phyloP scores from a whole-genome alignment of 257 asterid genomes.

The Plantago ovata region DNA sequence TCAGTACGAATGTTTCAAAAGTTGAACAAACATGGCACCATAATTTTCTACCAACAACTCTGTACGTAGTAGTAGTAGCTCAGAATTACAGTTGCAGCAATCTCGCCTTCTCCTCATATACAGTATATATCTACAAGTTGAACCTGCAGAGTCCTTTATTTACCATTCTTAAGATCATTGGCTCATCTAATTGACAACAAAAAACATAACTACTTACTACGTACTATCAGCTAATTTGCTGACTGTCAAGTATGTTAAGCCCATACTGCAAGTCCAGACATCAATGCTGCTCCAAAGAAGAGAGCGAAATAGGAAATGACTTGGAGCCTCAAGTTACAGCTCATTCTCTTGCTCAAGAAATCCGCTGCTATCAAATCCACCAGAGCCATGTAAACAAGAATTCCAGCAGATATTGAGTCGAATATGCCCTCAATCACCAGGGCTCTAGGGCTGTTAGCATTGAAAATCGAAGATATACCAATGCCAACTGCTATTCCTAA shows the following conservation, averaged over 20 bases:
- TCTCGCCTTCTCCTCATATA: no score
- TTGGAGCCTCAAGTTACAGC: slow-evolving; percentile 83
- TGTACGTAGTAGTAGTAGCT: no score
- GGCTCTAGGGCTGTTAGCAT: slow-evolving; percentile 75
- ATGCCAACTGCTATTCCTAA: slow-evolving; percentile 70
- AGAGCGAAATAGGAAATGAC: slow-evolving; percentile 62
- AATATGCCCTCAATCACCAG: slow-evolving; percentile 66
- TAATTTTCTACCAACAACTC: no score
- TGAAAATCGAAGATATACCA: slow-evolving; percentile 56
- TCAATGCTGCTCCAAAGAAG: slow-evolving; percentile 76
- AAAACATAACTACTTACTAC: background rate
- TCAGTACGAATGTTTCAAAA: no score
- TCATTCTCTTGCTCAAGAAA: slow-evolving; percentile 92
- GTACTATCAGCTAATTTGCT: background rate
- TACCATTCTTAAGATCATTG: slow-evolving; percentile 10
- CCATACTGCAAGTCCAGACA: slow-evolving; percentile 88
- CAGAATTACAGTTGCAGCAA: no score
- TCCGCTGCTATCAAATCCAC: slow-evolving; percentile 93
- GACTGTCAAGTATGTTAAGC: slow-evolving; percentile 28
- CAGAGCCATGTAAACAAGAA: slow-evolving; percentile 84
- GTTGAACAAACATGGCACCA: no score
- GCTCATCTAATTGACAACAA: slow-evolving; percentile 13
- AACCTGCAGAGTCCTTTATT: no score
- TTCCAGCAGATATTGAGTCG: slow-evolving; percentile 89
- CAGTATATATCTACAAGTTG: no score